Base-by-base conservation (phyloP, 306 rosid genomes). In the Senna siamea region DNA sequence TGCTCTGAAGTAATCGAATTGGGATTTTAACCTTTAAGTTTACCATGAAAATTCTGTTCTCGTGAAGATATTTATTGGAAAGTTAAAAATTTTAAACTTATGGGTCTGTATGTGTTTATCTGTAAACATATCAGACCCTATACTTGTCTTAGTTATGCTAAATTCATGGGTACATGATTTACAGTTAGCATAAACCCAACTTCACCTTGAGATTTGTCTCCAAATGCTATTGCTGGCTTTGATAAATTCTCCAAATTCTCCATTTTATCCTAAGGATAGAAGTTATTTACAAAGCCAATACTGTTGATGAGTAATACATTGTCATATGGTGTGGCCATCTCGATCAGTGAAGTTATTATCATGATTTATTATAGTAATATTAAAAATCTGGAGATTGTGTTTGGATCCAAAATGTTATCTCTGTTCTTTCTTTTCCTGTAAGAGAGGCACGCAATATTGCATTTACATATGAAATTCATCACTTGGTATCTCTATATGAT, bases 251-350 rank as follows among this genome's bases (percentile, higher is more conserved):
- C 26, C 34, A 15, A 58, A 58, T 6, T 58, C 20, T 30, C 26
- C 34, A 6, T n/a, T 32, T 44, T 30, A 40, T 22, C 0, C 35
- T 6, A 13, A 18, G 52, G 32, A 30, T 57, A 23, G n/a, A 38
- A 40, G 66, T 67, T 73, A 15, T 41, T 0, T 60, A 10, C 0
- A 5, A 40, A 47, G 13, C 22, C 23, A 30, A 34, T 74, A 7
- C 50, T 63, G 15, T 78, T 63, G 47, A 69, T 69, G 63, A 5
- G 61, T 14, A 48, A 35, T 69, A 17, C 40, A 1, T 37, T 34
- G 34, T 75, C 22, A 13, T 35, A 55, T 54, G 6, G 40, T 14
- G n/a, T 35, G 3, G 63, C 23, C 6, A 6, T 34, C 62, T 60
- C 55, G 30, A 26, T 26, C 3, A 26, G 30, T 26, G 30, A 26